These are phyloP conservation scores for Hibiscus tridactylites DNA, from an alignment of 345 rosid species.

Conservation along the genomic window DNA sequence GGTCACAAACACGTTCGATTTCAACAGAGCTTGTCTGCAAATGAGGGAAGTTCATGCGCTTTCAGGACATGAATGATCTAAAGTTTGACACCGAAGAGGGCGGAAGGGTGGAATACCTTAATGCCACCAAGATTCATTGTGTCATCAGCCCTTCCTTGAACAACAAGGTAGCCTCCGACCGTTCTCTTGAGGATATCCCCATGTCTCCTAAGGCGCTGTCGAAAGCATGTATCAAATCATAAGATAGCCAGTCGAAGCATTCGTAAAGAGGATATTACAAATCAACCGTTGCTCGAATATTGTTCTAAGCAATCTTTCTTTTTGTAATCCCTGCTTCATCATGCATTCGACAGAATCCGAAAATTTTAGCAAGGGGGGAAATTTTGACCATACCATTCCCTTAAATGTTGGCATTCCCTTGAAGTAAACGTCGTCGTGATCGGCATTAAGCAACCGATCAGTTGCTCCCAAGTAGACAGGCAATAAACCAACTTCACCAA, in stretches of 20 bases:
- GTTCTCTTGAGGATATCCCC: slow-evolving; percentile 76
- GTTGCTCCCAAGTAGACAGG: slow-evolving; percentile 67
- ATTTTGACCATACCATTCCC: slow-evolving; percentile 38
- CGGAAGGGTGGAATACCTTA: slow-evolving; percentile 37
- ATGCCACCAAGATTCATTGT: slow-evolving; percentile 99
- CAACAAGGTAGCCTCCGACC: slow-evolving; percentile 56
- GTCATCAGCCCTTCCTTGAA: slow-evolving; percentile 92
- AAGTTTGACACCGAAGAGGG: not conserved
- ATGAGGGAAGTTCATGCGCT: not conserved
- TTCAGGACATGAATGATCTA: not conserved
- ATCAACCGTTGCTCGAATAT: not conserved
- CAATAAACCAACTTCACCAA: slow-evolving; percentile 78
- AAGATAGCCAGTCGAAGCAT: not conserved
- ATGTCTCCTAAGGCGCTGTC: slow-evolving; percentile 78
- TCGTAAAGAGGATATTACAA: not conserved
- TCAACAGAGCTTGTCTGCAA: slow-evolving; percentile 84
- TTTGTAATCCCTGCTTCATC: not conserved
- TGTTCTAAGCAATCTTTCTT: no score
- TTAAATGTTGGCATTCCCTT: slow-evolving; percentile 70
- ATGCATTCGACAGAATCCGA: not conserved
- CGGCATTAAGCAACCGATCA: slow-evolving; percentile 73
- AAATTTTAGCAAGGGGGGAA: no score
- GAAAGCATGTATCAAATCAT: slow-evolving; percentile 6
- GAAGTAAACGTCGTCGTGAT: slow-evolving; percentile 68
- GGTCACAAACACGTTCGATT: slow-evolving; percentile 73